These are phyloP conservation scores for Pontederia crassipes DNA, from an alignment of 176 grass and related monocot genomes.

Conservation along the genomic window DNA sequence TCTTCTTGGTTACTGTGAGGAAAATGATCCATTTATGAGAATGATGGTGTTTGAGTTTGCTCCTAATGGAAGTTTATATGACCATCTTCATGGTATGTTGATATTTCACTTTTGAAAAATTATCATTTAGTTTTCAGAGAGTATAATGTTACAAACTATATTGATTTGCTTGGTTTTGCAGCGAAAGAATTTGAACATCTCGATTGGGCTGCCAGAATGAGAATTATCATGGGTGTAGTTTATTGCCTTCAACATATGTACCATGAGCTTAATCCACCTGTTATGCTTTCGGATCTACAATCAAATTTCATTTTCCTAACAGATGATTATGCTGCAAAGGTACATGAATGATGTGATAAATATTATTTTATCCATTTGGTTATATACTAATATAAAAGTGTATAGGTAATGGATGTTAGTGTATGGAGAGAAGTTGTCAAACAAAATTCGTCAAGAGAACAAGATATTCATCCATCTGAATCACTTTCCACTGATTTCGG, in stretches of 20 bases:
- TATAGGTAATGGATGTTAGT: slow-evolving; percentile 62
- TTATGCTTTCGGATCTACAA: slow-evolving; percentile 50
- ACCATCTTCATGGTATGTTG: slow-evolving; percentile 81
- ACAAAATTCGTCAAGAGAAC: slow-evolving; percentile 40
- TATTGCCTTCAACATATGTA: slow-evolving; percentile 77
- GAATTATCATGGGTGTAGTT: slow-evolving; percentile 75
- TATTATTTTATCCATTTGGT: background rate
- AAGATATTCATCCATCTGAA: slow-evolving; percentile 34
- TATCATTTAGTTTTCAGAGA: background rate
- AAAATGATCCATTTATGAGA: slow-evolving; percentile 92
- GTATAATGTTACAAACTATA: too few relatives aligned
- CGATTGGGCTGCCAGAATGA: slow-evolving; percentile 90
- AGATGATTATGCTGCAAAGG: slow-evolving; percentile 94
- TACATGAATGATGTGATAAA: slow-evolving; percentile 9
- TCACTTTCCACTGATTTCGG: slow-evolving; percentile 41
- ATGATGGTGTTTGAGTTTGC: slow-evolving; percentile 99
- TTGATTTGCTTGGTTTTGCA: slow-evolving; percentile 21
- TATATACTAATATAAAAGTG: slow-evolving; percentile 15
- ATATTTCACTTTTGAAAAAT: background rate
- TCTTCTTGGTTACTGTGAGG: slow-evolving; percentile 86
- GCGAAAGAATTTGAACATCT: slow-evolving; percentile 88
- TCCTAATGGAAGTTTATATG: slow-evolving; percentile 72
- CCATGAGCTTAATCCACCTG: slow-evolving; percentile 70
- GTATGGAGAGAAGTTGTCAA: slow-evolving; percentile 67
- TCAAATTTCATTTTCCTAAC: slow-evolving; percentile 76